Conservation (phyloP, 495 filamentous ascomycete genomes). For the Rostrohypoxylon terebratum region DNA sequence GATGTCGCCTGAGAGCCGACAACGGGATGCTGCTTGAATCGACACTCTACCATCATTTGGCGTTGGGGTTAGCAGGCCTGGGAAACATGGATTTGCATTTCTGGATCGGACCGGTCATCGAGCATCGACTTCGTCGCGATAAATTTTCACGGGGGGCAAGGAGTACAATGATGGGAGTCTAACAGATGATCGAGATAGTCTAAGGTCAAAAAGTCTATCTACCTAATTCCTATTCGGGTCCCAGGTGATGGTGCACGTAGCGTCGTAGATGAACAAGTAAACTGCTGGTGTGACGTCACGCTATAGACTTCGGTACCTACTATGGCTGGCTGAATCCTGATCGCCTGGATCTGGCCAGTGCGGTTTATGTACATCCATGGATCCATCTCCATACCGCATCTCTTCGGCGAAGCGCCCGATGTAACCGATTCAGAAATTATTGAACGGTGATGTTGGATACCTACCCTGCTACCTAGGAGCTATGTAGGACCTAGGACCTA, state of each 20-base stretch:
- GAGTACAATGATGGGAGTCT: background rate
- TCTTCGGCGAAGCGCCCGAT: conserved; percentile 22
- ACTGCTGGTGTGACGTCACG: background rate
- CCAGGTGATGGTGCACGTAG: background rate
- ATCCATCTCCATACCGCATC: background rate
- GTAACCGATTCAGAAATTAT: background rate
- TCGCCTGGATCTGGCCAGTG: background rate
- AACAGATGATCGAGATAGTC: background rate
- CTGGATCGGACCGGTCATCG: background rate
- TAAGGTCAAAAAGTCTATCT: background rate
- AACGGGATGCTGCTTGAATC: conserved; percentile 2
- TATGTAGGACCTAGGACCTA: no score
- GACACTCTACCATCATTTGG: conserved; percentile 16
- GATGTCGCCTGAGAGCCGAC: conserved; percentile 26
- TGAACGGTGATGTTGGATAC: background rate
- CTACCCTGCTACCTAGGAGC: no score
- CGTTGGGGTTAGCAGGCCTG: conserved; percentile 11
- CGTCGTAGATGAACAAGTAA: background rate
- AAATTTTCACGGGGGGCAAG: background rate
- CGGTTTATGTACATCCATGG: background rate
- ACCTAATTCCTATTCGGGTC: background rate
- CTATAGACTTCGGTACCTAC: background rate
- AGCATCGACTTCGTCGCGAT: background rate
- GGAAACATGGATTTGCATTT: background rate
- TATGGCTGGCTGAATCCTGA: background rate